Percentiles rank a stretch among this genome's conserved stretches.
Evolutionary conservation across 495 filamentous ascomycete species (phyloP).

Genomic region (Talaromyces adpressus): DNA sequence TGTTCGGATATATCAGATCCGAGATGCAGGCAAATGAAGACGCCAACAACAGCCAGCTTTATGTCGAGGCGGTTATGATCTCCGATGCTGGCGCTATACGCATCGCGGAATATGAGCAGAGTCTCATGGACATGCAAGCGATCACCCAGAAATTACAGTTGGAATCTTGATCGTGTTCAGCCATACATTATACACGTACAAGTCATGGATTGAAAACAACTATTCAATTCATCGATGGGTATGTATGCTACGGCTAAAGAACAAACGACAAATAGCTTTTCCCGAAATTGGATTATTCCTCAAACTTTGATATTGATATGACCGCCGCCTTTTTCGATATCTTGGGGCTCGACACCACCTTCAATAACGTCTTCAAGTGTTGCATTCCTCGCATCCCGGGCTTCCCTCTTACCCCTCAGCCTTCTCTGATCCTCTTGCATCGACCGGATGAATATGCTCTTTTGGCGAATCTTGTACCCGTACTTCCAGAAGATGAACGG

Average conservation of each 20-base stretch:
- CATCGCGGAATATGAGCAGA: slow-evolving; percentile 55
- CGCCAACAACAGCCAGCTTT: slow-evolving; percentile 14
- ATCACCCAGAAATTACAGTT: background rate
- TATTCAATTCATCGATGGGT: background rate
- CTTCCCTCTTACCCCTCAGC: slow-evolving; percentile 41
- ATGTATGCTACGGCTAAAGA: background rate
- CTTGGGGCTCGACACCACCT: background rate
- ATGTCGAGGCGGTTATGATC: slow-evolving; percentile 59
- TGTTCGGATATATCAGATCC: slow-evolving; percentile 69
- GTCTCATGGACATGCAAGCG: slow-evolving; percentile 26
- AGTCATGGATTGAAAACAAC: background rate
- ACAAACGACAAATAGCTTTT: slow-evolving; percentile 3
- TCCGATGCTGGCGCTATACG: slow-evolving; percentile 60
- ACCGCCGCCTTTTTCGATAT: background rate
- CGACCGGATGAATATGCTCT: slow-evolving; percentile 62
- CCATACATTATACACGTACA: no score
- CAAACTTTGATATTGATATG: background rate
- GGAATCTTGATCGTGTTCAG: background rate
- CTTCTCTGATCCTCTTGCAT: slow-evolving; percentile 66
- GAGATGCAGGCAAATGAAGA: slow-evolving; percentile 5
- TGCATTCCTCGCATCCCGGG: slow-evolving; percentile 4
- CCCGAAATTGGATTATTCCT: slow-evolving; percentile 3
- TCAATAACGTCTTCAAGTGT: background rate
- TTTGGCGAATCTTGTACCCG: slow-evolving; percentile 57
- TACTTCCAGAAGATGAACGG: slow-evolving; percentile 62